These are phyloP conservation scores for Rhododendron vialii DNA, from an alignment of 148 eudicot species.

Conservation along the genomic window DNA sequence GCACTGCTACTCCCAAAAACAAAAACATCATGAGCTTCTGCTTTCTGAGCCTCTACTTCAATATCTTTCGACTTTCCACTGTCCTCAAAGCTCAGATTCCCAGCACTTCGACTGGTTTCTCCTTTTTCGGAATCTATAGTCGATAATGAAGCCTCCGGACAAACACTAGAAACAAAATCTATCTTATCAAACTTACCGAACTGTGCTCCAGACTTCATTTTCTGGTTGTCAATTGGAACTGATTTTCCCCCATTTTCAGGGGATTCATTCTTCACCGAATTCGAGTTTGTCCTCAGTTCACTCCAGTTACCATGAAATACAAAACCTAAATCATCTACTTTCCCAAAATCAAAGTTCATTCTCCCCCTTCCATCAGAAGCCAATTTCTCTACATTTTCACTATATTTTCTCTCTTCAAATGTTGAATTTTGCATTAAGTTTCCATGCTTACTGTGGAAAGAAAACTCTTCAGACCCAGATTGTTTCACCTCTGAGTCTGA, in stretches of 20 bases:
- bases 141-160: slow-evolving; percentile 1
- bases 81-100: slow-evolving; percentile 14
- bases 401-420: background rate
- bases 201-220: slow-evolving; percentile 7
- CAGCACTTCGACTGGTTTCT: background rate
- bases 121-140: slow-evolving; percentile 3
- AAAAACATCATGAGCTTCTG: slow-evolving; percentile 20
- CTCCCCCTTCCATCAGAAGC: slow-evolving; percentile 1
- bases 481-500: slow-evolving; percentile 2
- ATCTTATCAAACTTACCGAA: slow-evolving; percentile 18
- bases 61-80: slow-evolving; percentile 13
- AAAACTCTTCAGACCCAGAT: background rate
- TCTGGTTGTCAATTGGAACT: slow-evolving; percentile 5
- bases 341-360: slow-evolving; percentile 2
- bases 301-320: background rate
- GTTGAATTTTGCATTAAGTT: background rate
- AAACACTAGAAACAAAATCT: slow-evolving; percentile 6
- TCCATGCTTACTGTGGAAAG: slow-evolving; percentile 7
- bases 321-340: background rate
- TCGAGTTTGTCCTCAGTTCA: background rate
- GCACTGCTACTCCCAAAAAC: slow-evolving; percentile 21
- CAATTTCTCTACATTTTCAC: slow-evolving; percentile 15
- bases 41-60: slow-evolving; percentile 12
- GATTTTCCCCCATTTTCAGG: slow-evolving; percentile 4
- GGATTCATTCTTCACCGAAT: background rate